Percentiles rank a stretch among this genome's conserved stretches.
Evolutionary conservation across 139 green algal genomes (phyloP).

Genomic region (Ulvella scutata): DNA sequence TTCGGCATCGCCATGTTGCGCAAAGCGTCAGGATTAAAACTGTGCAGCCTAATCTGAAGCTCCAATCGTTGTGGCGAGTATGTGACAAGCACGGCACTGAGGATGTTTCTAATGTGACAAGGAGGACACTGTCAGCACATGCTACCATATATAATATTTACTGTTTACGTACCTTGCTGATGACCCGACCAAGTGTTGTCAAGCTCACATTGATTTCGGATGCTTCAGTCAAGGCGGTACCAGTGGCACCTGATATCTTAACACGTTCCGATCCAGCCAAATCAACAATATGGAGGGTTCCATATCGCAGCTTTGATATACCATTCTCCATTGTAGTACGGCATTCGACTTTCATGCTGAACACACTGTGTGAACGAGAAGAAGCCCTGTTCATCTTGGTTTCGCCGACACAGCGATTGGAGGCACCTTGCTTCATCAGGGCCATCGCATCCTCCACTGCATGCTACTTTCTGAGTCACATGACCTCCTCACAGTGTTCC

Average conservation of each 20-base stretch:
- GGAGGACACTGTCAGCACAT: background rate
- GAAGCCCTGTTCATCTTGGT: slow-evolving; percentile 80
- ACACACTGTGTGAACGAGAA: slow-evolving; percentile 78
- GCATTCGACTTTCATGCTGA: slow-evolving; percentile 52
- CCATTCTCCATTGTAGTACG: slow-evolving; percentile 18
- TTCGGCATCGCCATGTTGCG: too few species aligned
- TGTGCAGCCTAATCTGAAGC: background rate
- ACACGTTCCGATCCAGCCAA: background rate
- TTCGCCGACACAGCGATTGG: slow-evolving; percentile 51
- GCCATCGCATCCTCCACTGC: slow-evolving; percentile 57
- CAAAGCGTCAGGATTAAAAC: background rate
- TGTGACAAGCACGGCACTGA: background rate
- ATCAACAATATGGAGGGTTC: background rate
- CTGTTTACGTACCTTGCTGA: slow-evolving; percentile 28
- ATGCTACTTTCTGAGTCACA: slow-evolving; percentile 7
- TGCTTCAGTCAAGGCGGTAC: slow-evolving; percentile 36
- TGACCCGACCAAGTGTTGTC: slow-evolving; percentile 82
- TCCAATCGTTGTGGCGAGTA: background rate
- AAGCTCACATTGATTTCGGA: slow-evolving; percentile 92
- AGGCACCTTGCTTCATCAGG: slow-evolving; percentile 44
- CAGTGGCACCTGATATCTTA: background rate
- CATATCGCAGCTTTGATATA: slow-evolving; percentile 34
- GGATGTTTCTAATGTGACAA: background rate
- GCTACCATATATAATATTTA: too few species aligned
- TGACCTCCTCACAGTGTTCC: too few species aligned